Percentiles rank a stretch among this genome's conserved stretches.
These are phyloP conservation scores for Trichoderma koningii DNA, from an alignment of 2,329 filamentous ascomycete species.

Conservation along the genomic window DNA sequence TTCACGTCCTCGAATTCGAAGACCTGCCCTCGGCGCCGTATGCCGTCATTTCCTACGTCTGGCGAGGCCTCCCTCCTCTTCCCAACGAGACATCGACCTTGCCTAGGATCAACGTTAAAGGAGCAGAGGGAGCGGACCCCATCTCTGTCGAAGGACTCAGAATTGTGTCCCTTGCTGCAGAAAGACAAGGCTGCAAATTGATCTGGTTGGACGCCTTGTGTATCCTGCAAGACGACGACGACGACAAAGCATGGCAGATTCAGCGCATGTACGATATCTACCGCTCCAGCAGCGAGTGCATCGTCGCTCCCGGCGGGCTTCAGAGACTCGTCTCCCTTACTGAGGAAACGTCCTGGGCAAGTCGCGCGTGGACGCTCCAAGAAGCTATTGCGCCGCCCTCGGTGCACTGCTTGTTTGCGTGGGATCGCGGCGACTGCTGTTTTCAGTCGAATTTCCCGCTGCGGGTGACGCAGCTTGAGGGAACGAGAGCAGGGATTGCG, in stretches of 20 bases:
- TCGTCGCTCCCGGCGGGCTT: slow-evolving; percentile 13
- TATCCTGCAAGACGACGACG: slow-evolving; percentile 8
- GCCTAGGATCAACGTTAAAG: neutral
- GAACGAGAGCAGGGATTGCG: neutral
- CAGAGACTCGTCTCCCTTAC: slow-evolving; percentile 10
- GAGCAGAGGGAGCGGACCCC: neutral
- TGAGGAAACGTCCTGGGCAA: slow-evolving; percentile 4
- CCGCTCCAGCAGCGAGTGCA: neutral
- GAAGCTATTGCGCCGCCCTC: slow-evolving; percentile 18
- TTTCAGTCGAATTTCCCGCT: slow-evolving; percentile 12
- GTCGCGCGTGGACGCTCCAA: slow-evolving; percentile 14
- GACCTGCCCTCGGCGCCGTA: neutral
- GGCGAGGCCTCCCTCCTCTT: slow-evolving; percentile 5
- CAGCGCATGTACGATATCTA: slow-evolving; percentile 24
- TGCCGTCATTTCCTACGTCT: slow-evolving; percentile 21
- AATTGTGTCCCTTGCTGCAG: neutral
- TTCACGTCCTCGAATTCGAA: slow-evolving; percentile 16
- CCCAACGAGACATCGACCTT: neutral
- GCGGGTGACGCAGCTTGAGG: neutral
- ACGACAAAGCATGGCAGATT: slow-evolving; percentile 22
- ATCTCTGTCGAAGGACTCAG: slow-evolving; percentile 7
- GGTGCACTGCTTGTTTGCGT: slow-evolving; percentile 1
- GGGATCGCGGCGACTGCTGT: neutral
- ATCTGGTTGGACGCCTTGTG: slow-evolving; percentile 18
- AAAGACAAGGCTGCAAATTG: neutral